Evolutionary conservation across 129 eudicot species (phyloP).

Genomic region (Dittrichia graveolens): DNA sequence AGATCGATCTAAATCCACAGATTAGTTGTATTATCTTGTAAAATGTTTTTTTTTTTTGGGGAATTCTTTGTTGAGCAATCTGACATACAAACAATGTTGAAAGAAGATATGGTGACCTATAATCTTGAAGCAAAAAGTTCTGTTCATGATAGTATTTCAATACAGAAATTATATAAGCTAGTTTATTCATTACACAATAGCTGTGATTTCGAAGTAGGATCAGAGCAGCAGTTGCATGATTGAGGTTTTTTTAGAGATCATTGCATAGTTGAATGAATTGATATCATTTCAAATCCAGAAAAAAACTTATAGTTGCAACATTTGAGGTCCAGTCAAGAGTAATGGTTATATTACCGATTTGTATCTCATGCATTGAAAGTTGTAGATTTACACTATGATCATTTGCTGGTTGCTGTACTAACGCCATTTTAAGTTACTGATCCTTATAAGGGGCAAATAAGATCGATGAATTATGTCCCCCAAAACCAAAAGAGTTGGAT

Average conservation of each 20-base stretch:
- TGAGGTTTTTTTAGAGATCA: not conserved
- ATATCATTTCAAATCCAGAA: slow-evolving; percentile 2
- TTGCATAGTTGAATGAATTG: slow-evolving; percentile 10
- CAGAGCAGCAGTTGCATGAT: not conserved
- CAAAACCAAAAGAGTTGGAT: slow-evolving; percentile 79
- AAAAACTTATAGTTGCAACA: slow-evolving; percentile 10
- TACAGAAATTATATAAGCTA: no score
- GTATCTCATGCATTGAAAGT: slow-evolving; percentile 10
- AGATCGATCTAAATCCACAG: no score
- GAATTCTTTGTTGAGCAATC: no score
- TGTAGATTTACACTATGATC: slow-evolving; percentile 28
- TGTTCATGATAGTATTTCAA: no score
- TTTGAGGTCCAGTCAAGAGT: slow-evolving; percentile 17
- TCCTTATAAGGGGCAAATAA: slow-evolving; percentile 65
- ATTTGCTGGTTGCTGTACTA: not conserved
- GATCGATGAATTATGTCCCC: slow-evolving; percentile 80
- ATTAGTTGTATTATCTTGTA: no score
- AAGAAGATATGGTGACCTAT: no score
- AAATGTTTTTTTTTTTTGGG: no score
- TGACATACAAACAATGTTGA: no score
- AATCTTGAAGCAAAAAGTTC: no score
- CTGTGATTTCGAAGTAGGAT: no score
- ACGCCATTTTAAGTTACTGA: slow-evolving; percentile 9
- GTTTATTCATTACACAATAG: no score
- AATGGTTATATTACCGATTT: not conserved